Base-by-base conservation (phyloP, 306 rosid genomes). In the Adenanthera pavonina region DNA sequence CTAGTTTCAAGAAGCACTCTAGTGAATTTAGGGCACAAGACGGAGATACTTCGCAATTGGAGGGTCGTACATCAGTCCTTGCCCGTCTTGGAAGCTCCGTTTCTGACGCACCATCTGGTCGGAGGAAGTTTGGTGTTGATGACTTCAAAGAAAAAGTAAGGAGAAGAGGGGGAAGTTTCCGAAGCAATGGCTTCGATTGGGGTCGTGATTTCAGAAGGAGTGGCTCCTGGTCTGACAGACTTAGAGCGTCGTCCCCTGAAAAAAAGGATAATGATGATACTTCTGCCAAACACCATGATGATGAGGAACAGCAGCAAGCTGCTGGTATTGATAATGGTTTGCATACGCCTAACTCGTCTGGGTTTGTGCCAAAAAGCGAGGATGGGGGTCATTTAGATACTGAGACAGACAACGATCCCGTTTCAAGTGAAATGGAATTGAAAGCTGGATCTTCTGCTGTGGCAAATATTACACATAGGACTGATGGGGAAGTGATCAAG, bases 171-270 rank as follows among this genome's bases (percentile, higher is more conserved):
- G 61, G 67, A 3, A 74, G 87, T 7, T 88, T 84, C n/a, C 84
- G 90, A 4, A 75, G 75, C 44, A 81, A 88, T 83, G 89, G 90
- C 33, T 86, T 90, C 56, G 97, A 91, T 74, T 90, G 93, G 92
- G 88, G 89, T 59, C 86, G 91, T 64, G 94, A 92, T 0, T 90
- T 81, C 70, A 86, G 86, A 70, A 90, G 97, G 83, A 87, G 83
- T 72, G 90, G 83, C 41, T 91, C 96, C 0, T 94, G 91, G 86
- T 72, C 89, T 25, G 97, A 90, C 81, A 92, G 92, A 36, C 72
- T 54, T 57, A 64, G 90, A 71, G 89, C 66, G 47, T 78, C 66
- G 47, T 78, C 87, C 7, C 51, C 84, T 5, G 93, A 89, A 20
- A 17, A 62, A 34, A 93, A 85, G 72, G 89, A 79, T 69, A 86